Base-by-base conservation (phyloP, 805 yeast genomes). In the Monosporozyma siamensis region DNA sequence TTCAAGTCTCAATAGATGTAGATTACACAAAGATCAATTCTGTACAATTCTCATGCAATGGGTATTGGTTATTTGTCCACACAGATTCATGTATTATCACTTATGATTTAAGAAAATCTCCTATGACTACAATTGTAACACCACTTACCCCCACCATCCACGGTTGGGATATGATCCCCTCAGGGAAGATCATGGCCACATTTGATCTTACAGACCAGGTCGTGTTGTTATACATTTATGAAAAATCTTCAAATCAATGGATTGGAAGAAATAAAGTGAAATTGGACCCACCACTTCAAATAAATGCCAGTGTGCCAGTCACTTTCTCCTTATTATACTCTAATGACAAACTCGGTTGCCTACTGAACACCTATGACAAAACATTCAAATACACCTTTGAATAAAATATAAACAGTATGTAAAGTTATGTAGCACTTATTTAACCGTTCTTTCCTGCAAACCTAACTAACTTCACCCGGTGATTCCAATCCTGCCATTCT, bases 61-160 rank as follows among this genome's bases (percentile, higher is more conserved):
- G 65, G 20, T 59, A 59, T 40, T 57, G 61, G 63, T 45, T 61
- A 53, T 21, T 57, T 12, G 56, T 58, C 3, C 32, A 47, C 3
- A 47, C 58, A 11, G 44, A 40, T 5, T 43, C 30, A 8, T 15
- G 30, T n/a, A 34, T 52, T n/a, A 40, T 52, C 34, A 42, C 52
- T 2, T 56, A 50, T 31, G 64, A 60, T 44, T 40, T 60, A 29
- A 53, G 65, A 38, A 52, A 56, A 39, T 45, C 45, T 11, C 45
- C 49, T 0, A 53, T 32, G 35, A 32, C 35, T 7, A 17, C 14
- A 9, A 18, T 18, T 3, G 10, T 11, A 11, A 32, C 35, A 18
- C n/a, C 17, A 10, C 17, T 20, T 3, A 11, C 14, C 2, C 23
- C 24, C 17, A 12, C 5, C 4, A 20, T 14, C 6, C 17, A 18